phyloP scores from a whole-genome alignment of 805 yeast genomes.

The Ogataea haglerorum region DNA sequence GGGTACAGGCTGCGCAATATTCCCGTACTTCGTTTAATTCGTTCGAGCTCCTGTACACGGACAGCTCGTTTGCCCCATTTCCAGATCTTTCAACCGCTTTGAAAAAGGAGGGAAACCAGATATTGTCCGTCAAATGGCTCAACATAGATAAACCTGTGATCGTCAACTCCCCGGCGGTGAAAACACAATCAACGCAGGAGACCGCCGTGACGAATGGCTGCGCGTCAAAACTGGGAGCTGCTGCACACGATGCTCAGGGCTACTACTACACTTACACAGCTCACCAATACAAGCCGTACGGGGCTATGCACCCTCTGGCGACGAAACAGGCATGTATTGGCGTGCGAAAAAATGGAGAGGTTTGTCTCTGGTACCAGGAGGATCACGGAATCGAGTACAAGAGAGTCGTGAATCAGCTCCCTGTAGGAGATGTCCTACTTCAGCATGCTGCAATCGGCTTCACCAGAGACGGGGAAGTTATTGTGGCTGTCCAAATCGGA shows the following conservation, averaged over 20 bases:
- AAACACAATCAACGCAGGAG: constrained; percentile 28
- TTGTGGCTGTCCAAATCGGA: constrained; percentile 41
- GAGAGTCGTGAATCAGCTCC: constrained; percentile 30
- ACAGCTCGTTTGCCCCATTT: constrained; percentile 25
- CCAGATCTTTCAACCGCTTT: constrained; percentile 26
- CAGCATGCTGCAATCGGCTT: constrained; percentile 50
- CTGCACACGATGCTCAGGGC: constrained; percentile 32
- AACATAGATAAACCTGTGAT: constrained; percentile 66
- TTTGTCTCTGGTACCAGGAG: constrained; percentile 61
- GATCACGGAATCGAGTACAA: constrained; percentile 59
- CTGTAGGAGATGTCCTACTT: constrained; percentile 32
- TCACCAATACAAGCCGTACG: constrained; percentile 54
- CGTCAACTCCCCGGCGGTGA: constrained; percentile 55
- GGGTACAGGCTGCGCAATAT: constrained; percentile 33
- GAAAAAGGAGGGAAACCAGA: constrained; percentile 22
- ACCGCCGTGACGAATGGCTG: constrained; percentile 33
- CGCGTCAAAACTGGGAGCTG: constrained; percentile 36
- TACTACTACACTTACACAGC: constrained; percentile 51
- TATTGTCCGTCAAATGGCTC: constrained; percentile 67
- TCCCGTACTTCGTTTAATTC: constrained; percentile 35
- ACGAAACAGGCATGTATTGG: constrained; percentile 70
- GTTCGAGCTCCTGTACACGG: constrained; percentile 49
- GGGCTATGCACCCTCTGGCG: constrained; percentile 64
- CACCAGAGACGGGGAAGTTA: constrained; percentile 42
- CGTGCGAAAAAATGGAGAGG: constrained; percentile 58